Evolutionary conservation across 345 rosid species (phyloP).

Genomic region (Laguncularia racemosa): DNA sequence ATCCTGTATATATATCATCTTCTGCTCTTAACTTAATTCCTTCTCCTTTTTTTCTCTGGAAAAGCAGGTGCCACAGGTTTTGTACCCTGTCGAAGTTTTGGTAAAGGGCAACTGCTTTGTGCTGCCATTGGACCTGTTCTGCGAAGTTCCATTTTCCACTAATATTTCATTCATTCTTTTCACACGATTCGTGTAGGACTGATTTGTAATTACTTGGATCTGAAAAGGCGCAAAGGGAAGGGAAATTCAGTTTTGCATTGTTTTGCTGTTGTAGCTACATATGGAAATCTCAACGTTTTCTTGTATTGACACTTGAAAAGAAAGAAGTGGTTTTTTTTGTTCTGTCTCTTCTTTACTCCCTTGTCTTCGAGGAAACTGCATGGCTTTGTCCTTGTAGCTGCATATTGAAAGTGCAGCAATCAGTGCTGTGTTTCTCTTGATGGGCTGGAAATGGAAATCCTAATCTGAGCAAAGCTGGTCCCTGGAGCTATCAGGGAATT

Average conservation of each 20-base stretch:
- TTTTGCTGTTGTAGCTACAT: neutral
- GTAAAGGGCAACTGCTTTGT: slow-evolving; percentile 12
- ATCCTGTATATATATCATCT: slow-evolving; percentile 19
- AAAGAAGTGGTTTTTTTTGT: too few species aligned
- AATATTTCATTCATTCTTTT: slow-evolving; percentile 53
- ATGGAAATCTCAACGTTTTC: too few species aligned
- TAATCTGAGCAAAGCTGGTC: too few species aligned
- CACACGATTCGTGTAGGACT: neutral
- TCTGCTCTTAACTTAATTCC: slow-evolving; percentile 3
- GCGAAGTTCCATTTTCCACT: neutral
- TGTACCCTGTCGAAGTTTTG: slow-evolving; percentile 35
- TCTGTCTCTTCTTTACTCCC: too few species aligned
- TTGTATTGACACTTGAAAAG: too few species aligned
- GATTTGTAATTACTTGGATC: neutral
- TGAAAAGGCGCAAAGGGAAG: neutral
- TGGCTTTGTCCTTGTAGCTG: too few species aligned
- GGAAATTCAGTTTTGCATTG: slow-evolving; percentile 2
- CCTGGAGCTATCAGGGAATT: too few species aligned
- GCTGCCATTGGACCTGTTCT: slow-evolving; percentile 1
- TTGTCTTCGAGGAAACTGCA: too few species aligned
- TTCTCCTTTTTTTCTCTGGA: neutral
- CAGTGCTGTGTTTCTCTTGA: too few species aligned
- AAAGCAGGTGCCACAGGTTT: slow-evolving; percentile 22
- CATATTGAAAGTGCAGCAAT: too few species aligned
- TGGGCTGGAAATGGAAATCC: too few species aligned